Evolutionary conservation across 148 eudicot species (phyloP), one percentile per base, ranked within the genome.

Genomic region (Arbutus unedo): DNA sequence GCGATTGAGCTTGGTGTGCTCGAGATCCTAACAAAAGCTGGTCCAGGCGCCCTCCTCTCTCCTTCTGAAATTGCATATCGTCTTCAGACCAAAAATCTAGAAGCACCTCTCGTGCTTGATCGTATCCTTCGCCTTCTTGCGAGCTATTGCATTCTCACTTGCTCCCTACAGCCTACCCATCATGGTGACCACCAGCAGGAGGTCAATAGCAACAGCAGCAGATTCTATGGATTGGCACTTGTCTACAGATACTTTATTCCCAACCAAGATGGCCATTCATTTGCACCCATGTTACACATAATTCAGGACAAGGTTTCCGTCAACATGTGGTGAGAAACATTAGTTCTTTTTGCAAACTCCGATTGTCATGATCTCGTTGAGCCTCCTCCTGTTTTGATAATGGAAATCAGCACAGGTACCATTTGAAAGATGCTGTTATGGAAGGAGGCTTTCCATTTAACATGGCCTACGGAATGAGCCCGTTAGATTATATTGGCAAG

Each of bases 201-300:
- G 50, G 48, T 16, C 50, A 73, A 16, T 14, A 38, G 47, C 38
- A n/a, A 13, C 50, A 45, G 76, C 53, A 72, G 25, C 25, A 43
- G 53, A 10, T 68, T 68, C 5, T 88, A 88, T 79, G 88, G 86
- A 3, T 76, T 85, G 74, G 86, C 82, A n/a, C 85, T 85, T 2
- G 86, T 77, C 9, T 51, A 81, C 38, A 83, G 55, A 48, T 88
- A 81, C 83, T 74, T 83, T 50, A 78, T 85, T 21, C 81, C 70
- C 44, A 85, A 85, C 60, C 78, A 88, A n/a, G 85, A 88, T 74
- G 88, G 88, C 7, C 80, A 74, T 23, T 83, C 84, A 43, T 45
- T 85, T 43, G 86, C 84, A 50, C 60, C 72, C 1, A 31, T 81
- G 31, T 54, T 78, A 16, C 31, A 60, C 4, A 14, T 41, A 14